Conservation (phyloP, 257 asterid genomes). For the Echites panduratus region DNA sequence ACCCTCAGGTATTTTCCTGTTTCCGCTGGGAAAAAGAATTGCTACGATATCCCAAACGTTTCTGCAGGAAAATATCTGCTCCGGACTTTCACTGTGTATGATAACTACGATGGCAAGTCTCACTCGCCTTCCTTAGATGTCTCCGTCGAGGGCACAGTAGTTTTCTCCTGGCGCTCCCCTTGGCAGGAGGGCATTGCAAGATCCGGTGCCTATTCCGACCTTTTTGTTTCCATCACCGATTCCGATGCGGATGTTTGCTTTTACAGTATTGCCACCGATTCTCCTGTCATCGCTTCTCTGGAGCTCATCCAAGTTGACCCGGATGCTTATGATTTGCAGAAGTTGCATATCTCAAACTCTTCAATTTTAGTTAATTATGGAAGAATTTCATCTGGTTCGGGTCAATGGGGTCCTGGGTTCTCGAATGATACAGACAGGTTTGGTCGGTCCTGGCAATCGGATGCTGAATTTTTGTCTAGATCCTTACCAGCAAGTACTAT, state of each 20-base stretch:
- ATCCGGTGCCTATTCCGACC: slow-evolving; percentile 87
- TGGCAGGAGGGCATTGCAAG: slow-evolving; percentile 63
- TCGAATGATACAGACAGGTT: slow-evolving; percentile 73
- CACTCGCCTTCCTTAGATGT: slow-evolving; percentile 92
- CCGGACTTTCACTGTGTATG: slow-evolving; percentile 83
- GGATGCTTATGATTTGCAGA: slow-evolving; percentile 40
- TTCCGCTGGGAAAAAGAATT: slow-evolving; percentile 79
- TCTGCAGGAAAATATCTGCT: slow-evolving; percentile 36
- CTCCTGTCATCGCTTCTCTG: slow-evolving; percentile 73
- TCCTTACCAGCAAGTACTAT: slow-evolving; percentile 8
- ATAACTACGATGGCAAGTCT: slow-evolving; percentile 72
- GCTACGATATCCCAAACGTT: slow-evolving; percentile 57
- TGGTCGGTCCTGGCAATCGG: slow-evolving; percentile 85
- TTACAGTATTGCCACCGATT: slow-evolving; percentile 93
- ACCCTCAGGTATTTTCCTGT: slow-evolving; percentile 83
- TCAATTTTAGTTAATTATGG: slow-evolving; percentile 76
- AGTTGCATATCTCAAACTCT: slow-evolving; percentile 22
- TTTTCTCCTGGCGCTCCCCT: slow-evolving; percentile 83
- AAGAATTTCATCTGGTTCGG: slow-evolving; percentile 75
- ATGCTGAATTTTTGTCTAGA: slow-evolving; percentile 30
- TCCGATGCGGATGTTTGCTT: slow-evolving; percentile 61
- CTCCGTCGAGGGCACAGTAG: slow-evolving; percentile 80
- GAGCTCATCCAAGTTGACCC: slow-evolving; percentile 51
- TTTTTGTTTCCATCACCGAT: slow-evolving; percentile 48
- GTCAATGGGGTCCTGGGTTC: slow-evolving; percentile 91